Evolutionary conservation across 2,329 filamentous ascomycete species (phyloP).

Genomic region (Colletotrichum incanum): DNA sequence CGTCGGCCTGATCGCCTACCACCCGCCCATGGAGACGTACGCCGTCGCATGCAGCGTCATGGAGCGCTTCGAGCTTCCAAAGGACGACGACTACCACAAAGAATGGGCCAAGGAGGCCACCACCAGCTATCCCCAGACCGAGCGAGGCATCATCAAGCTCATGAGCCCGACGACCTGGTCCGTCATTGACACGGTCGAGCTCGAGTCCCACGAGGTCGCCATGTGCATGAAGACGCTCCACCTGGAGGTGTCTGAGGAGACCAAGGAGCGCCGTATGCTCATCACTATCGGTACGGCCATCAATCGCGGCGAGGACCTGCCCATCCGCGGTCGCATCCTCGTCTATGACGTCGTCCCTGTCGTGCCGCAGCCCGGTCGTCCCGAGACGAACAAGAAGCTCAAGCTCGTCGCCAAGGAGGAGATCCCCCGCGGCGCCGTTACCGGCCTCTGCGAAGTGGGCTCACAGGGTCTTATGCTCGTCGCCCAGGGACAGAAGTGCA

Average conservation of each 20-base stretch:
- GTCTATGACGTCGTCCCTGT: conserved; percentile 94
- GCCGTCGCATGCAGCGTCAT: conserved; percentile 79
- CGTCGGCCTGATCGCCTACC: conserved; percentile 82
- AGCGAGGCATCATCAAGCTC: conserved; percentile 83
- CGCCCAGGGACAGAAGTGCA: conserved; percentile 96
- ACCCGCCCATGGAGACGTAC: conserved; percentile 82
- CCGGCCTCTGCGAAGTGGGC: conserved; percentile 86
- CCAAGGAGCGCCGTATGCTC: conserved; percentile 86
- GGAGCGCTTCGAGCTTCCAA: conserved; percentile 85
- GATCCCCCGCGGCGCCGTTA: conserved; percentile 91
- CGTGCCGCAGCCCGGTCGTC: conserved; percentile 87
- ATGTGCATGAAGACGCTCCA: conserved; percentile 87
- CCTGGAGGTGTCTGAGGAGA: conserved; percentile 92
- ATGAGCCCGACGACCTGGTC: conserved; percentile 84
- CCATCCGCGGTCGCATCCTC: conserved; percentile 87
- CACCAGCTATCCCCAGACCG: conserved; percentile 75
- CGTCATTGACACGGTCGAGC: conserved; percentile 81
- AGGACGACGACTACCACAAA: conserved; percentile 86
- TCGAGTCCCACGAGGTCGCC: conserved; percentile 83
- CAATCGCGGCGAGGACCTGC: conserved; percentile 90
- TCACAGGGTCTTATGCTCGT: conserved; percentile 91
- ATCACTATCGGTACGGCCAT: conserved; percentile 89
- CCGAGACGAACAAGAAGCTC: conserved; percentile 88
- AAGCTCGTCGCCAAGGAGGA: conserved; percentile 92
- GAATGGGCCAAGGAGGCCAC: conserved; percentile 85